Evolutionary conservation across 1,284 basidiomycete genomes (phyloP).

Genomic region (Melampsora medusae): DNA sequence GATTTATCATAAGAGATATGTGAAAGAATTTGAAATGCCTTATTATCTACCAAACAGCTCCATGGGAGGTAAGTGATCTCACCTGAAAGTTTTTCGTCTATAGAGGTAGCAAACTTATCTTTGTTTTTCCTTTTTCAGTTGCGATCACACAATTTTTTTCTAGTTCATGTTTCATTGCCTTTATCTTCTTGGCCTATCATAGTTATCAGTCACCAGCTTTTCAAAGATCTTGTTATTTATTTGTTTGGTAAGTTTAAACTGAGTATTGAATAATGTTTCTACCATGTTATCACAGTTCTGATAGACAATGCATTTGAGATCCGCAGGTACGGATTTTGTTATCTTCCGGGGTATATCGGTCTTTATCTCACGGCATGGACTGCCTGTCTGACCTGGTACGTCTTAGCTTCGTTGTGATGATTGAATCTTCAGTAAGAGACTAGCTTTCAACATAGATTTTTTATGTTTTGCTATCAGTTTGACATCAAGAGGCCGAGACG

Average conservation of each 20-base stretch:
- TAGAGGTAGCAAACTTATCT: neutral
- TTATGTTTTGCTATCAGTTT: neutral
- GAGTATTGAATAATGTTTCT: neutral
- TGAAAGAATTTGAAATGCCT: neutral
- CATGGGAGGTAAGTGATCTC: neutral
- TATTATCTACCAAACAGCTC: neutral
- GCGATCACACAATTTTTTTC: neutral
- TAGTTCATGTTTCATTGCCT: neutral
- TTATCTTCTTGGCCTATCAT: neutral
- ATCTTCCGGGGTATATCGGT: neutral
- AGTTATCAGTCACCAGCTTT: neutral
- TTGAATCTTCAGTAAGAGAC: neutral
- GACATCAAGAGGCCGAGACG: neutral
- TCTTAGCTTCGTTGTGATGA: neutral
- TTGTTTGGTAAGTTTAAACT: neutral
- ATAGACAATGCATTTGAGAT: neutral
- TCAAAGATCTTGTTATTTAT: conserved; percentile 2
- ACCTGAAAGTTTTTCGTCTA: neutral
- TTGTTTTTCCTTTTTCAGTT: neutral
- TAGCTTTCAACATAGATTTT: neutral
- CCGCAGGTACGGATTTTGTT: neutral
- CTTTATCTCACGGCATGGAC: neutral
- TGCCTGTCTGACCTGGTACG: neutral
- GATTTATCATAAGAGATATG: neutral
- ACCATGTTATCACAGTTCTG: neutral